Evolutionary conservation across 2,329 filamentous ascomycete species (phyloP), one percentile per base, ranked within the genome.

Genomic region (Pseudocercospora pini-densiflorae): DNA sequence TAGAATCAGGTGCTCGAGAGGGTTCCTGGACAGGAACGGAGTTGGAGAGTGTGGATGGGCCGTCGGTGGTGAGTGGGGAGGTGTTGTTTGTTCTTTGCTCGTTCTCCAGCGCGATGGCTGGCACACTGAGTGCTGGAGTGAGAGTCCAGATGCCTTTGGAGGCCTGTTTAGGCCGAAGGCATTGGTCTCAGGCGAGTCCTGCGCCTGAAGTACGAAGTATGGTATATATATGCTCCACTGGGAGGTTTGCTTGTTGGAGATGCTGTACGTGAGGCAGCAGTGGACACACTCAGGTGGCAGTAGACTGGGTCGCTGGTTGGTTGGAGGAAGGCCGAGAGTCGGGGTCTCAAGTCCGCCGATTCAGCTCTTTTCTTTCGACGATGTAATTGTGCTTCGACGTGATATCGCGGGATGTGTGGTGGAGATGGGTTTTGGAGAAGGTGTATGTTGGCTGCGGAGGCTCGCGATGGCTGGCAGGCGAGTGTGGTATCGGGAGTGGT

Each of bases 31-130:
- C 27, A 65, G 63, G 63, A 70, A 43, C 55, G 63, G 66, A 57
- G 47, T 63, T 69, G 55, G 73, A 73, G 69, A 61, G 47, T 59
- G 51, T 68, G 74, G 59, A 31, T 77, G 74, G 74, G 72, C 69
- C 68, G 75, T 71, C 74, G 75, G 74, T 69, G 70, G 67, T 73
- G 75, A 74, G 71, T 70, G 73, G 71, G 67, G 75, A 71, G 66
- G 69, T 67, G 55, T 67, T 55, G 60, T 59, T 59, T 49, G 68
- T 16, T 45, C 45, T 61, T 64, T 65, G 63, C 59, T 72, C 69
- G 72, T 71, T 70, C 68, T 76, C 74, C 75, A 77, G 75, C 72
- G 73, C 73, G 74, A 65, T 63, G 73, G 65, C 64, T 70, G 68
- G 62, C 66, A 67, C 62, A 64, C 60, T 60, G 64, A 59, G 65